These are phyloP conservation scores for Pythium rishiriense DNA, from an alignment of 352 stramenopile genomes.

Conservation along the genomic window DNA sequence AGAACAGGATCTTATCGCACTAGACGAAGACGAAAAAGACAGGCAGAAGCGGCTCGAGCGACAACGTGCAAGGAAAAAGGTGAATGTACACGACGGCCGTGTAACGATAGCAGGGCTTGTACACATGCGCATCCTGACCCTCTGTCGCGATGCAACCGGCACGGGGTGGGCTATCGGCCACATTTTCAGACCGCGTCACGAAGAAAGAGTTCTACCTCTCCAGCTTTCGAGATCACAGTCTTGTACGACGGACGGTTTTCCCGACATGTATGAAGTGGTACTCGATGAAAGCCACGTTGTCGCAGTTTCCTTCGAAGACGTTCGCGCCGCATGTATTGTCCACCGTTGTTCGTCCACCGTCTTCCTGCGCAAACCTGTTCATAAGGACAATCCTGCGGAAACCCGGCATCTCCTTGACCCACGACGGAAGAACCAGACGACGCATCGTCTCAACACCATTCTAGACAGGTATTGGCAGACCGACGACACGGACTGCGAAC, in stretches of 20 bases:
- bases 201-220: not conserved
- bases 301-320: conserved; percentile 19
- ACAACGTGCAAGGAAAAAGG: not conserved
- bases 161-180: conserved; percentile 25
- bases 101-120: not conserved
- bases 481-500: not conserved
- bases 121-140: conserved; percentile 3
- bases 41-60: conserved; percentile 2
- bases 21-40: conserved; percentile 15
- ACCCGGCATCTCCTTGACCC: conserved; percentile 5
- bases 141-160: conserved; percentile 25
- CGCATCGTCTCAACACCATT: conserved; percentile 5
- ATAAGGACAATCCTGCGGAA: conserved; percentile 6
- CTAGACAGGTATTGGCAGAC: conserved; percentile 11
- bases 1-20: conserved; percentile 20
- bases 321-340: conserved; percentile 16
- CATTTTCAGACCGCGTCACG: not conserved
- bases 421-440: conserved; percentile 1
- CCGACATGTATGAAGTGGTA: conserved; percentile 15
- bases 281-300: conserved; percentile 21
- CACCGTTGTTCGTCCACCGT: conserved; percentile 12
- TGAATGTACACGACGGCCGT: not conserved
- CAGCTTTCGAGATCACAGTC: not conserved
- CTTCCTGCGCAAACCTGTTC: conserved; percentile 6
- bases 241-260: not conserved